These are phyloP conservation scores for Cyberlindnera mississippiensis DNA, from an alignment of 805 yeast species.

Conservation along the genomic window DNA sequence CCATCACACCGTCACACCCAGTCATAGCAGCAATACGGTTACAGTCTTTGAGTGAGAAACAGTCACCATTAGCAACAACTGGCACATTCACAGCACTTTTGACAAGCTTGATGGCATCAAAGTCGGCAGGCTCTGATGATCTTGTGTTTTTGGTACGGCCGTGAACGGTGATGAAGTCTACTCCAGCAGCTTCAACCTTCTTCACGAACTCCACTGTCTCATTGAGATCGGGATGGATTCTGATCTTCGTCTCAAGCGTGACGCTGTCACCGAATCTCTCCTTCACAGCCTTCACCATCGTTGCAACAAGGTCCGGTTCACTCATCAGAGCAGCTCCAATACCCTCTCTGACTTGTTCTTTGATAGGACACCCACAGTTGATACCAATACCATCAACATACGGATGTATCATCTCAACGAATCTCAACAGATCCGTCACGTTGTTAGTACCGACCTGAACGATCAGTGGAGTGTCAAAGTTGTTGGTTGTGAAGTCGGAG, in stretches of 20 bases:
- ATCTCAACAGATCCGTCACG: constrained; percentile 72
- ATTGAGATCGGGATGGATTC: constrained; percentile 73
- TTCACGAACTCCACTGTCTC: constrained; percentile 73
- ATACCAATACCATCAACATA: constrained; percentile 91
- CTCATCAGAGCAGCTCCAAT: constrained; percentile 95
- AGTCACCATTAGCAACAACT: constrained; percentile 98
- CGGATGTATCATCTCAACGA: constrained; percentile 86
- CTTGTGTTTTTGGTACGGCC: constrained; percentile 86
- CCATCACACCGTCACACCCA: constrained; percentile 90
- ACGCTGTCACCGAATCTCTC: constrained; percentile 63
- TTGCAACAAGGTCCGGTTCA: constrained; percentile 72
- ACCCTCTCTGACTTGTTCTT: constrained; percentile 92
- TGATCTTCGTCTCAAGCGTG: constrained; percentile 86
- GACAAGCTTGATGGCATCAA: constrained; percentile 72
- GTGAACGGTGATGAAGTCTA: constrained; percentile 90
- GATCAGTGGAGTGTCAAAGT: constrained; percentile 62
- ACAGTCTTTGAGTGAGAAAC: constrained; percentile 67
- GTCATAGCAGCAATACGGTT: constrained; percentile 57
- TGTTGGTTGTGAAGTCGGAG: constrained; percentile 82
- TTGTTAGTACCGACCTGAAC: constrained; percentile 92
- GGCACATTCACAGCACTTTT: constrained; percentile 55
- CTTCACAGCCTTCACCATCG: constrained; percentile 83
- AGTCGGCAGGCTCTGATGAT: constrained; percentile 76
- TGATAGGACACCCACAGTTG: constrained; percentile 97
- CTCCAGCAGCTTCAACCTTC: constrained; percentile 80